Conservation (phyloP, 2,329 filamentous ascomycete genomes). For the Esteya vermicola region DNA sequence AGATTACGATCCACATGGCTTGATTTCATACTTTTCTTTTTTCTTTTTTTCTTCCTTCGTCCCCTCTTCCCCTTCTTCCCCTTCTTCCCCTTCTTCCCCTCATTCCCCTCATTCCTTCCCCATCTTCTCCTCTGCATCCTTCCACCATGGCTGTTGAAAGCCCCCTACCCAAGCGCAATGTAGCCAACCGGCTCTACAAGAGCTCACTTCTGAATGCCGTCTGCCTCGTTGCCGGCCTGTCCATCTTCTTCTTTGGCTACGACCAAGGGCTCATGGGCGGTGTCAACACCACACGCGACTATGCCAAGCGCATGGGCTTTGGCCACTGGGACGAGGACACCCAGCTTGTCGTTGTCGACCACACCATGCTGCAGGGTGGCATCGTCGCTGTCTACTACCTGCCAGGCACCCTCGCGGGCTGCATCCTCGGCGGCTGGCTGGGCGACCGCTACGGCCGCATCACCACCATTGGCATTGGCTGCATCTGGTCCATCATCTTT, state of each 20-base stretch:
- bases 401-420: no score
- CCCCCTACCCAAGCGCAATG: constrained; percentile 26
- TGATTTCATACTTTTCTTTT: no score
- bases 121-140: constrained; percentile 22
- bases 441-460: constrained; percentile 50
- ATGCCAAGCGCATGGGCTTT: constrained; percentile 28
- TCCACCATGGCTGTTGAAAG: no score
- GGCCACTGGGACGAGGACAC: constrained; percentile 27
- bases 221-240: constrained; percentile 16
- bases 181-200: constrained; percentile 18
- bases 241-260: constrained; percentile 29
- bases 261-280: constrained; percentile 40
- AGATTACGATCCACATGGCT: no score
- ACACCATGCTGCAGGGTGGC: constrained; percentile 33
- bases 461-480: constrained; percentile 45
- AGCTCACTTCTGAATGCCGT: no score
- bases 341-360: no score
- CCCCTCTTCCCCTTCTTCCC: neutral
- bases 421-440: constrained; percentile 32
- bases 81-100: neutral
- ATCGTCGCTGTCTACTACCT: constrained; percentile 39
- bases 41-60: neutral
- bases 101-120: neutral
- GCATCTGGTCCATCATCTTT: constrained; percentile 43
- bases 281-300: constrained; percentile 27